Conservation (phyloP, 352 stramenopile species). For the Globisporangium mamillatum region DNA sequence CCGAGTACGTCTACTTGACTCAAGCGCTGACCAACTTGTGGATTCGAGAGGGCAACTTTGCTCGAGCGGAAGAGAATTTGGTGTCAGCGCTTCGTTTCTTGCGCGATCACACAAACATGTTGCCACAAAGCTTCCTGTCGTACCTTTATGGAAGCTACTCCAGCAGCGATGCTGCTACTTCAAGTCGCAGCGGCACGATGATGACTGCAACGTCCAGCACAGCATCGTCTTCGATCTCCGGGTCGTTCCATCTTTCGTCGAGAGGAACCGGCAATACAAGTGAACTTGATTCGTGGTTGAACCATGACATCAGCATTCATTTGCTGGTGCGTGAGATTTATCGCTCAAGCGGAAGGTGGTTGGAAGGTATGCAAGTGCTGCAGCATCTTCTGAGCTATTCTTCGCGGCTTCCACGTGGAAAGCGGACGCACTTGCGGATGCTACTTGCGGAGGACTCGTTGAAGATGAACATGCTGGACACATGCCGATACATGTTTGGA, state of each 20-base stretch:
- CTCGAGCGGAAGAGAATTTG: slow-evolving; percentile 66
- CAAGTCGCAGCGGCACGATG: slow-evolving; percentile 63
- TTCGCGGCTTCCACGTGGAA: slow-evolving; percentile 62
- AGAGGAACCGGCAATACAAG: slow-evolving; percentile 53
- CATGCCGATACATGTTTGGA: slow-evolving; percentile 67
- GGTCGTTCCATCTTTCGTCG: slow-evolving; percentile 54
- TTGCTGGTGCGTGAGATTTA: slow-evolving; percentile 79
- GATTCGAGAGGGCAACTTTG: slow-evolving; percentile 76
- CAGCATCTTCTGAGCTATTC: slow-evolving; percentile 80
- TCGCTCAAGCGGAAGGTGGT: slow-evolving; percentile 66
- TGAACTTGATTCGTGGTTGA: slow-evolving; percentile 77
- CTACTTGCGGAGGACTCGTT: slow-evolving; percentile 73
- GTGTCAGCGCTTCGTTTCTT: slow-evolving; percentile 61
- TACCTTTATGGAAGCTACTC: slow-evolving; percentile 47
- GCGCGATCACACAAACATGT: slow-evolving; percentile 60
- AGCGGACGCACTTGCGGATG: slow-evolving; percentile 78
- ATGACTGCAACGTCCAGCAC: slow-evolving; percentile 59
- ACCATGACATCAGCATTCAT: slow-evolving; percentile 83
- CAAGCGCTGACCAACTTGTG: slow-evolving; percentile 78
- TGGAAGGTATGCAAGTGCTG: slow-evolving; percentile 76
- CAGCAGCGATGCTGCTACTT: slow-evolving; percentile 44
- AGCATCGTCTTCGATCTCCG: slow-evolving; percentile 56
- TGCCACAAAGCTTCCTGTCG: slow-evolving; percentile 66
- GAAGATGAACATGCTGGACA: slow-evolving; percentile 74
- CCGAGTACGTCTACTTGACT: slow-evolving; percentile 82